Conservation (phyloP, 2,329 filamentous ascomycete species). For the Bipolaris oryzae region DNA sequence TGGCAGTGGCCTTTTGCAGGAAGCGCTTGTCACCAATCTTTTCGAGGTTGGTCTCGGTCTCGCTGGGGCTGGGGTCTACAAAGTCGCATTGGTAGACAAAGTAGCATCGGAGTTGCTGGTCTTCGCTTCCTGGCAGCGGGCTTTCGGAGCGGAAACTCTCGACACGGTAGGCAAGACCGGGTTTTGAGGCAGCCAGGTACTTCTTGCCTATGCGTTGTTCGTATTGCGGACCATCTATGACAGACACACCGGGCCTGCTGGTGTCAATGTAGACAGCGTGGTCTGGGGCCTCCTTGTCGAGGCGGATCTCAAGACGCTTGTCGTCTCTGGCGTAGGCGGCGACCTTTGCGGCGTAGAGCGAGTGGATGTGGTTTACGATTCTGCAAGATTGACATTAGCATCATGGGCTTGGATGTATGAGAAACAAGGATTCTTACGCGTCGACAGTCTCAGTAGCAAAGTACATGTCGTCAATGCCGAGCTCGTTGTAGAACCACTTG, state of each 20-base stretch:
- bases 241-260: constrained; percentile 82
- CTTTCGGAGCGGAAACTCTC: constrained; percentile 96
- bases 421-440: constrained; percentile 53
- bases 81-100: constrained; percentile 98
- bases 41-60: constrained; percentile 85
- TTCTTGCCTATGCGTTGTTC: constrained; percentile 93
- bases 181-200: constrained; percentile 81
- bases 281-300: constrained; percentile 93
- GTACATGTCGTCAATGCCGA: constrained; percentile 98
- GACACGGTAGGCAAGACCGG: constrained; percentile 80
- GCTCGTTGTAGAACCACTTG: constrained; percentile 95
- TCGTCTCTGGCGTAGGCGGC: constrained; percentile 92
- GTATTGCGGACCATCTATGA: constrained; percentile 81
- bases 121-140: constrained; percentile 73
- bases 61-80: constrained; percentile 71
- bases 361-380: constrained; percentile 93
- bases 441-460: constrained; percentile 88
- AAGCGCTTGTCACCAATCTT: constrained; percentile 93
- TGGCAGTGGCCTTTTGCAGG: constrained; percentile 91
- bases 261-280: constrained; percentile 99
- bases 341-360: constrained; percentile 94
- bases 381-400: constrained; percentile 31
- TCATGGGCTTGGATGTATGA: background rate
- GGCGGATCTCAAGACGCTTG: constrained; percentile 88
- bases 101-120: constrained; percentile 91